phyloP scores from a whole-genome alignment of 441 rosid genomes.

The Raphanus hybrid region DNA sequence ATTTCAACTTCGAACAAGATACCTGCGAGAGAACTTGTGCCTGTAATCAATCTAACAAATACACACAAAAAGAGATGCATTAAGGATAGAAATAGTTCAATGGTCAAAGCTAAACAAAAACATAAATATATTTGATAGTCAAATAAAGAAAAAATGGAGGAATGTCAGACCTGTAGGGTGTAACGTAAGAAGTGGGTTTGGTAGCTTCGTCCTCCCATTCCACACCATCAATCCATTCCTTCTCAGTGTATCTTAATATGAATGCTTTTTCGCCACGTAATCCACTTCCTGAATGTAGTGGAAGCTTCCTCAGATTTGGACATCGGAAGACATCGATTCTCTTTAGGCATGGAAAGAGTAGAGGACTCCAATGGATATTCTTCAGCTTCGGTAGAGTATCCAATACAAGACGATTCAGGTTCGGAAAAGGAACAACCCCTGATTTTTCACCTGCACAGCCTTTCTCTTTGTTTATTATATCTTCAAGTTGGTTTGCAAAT shows the following conservation, averaged over 20 bases:
- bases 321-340: neutral
- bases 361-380: neutral
- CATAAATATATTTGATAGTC: neutral
- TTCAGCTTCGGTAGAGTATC: neutral
- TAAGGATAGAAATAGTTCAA: neutral
- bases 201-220: neutral
- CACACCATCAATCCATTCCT: neutral
- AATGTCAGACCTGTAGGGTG: neutral
- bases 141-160: neutral
- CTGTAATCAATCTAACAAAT: neutral
- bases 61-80: neutral
- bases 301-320: neutral
- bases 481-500: neutral
- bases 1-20: neutral
- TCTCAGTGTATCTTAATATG: neutral
- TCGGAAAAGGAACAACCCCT: neutral
- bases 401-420: neutral
- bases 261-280: neutral
- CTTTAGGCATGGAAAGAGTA: neutral
- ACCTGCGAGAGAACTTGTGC: neutral
- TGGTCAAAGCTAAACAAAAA: neutral
- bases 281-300: neutral
- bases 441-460: neutral
- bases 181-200: neutral
- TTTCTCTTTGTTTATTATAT: neutral